Base-by-base conservation (phyloP, 371 early-diverging fungal species). In the Actinomucor elegans region DNA sequence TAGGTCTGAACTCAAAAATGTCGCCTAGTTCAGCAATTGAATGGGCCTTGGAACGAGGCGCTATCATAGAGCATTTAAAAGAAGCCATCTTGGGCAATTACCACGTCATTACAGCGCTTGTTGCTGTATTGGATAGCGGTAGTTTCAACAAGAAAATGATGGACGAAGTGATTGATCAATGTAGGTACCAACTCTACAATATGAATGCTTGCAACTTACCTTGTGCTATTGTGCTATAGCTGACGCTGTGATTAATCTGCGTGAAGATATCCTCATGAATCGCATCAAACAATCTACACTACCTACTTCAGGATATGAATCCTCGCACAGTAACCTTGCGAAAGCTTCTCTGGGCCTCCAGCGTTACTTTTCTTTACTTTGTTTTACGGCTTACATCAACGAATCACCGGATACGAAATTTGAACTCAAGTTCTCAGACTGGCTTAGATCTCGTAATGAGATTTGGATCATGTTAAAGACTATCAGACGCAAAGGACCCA, bases 81-180 rank as follows among this genome's bases (percentile, higher is more conserved):
- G 68, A 71, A 36, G 87, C 86, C 10, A 71, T 87, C 23, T 60
- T 69, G 49, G 88, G 88, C 27, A 84, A 86, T 35, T 88, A 83
- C 40, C 72, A 67, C 15, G 64, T 59, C 23, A 78, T 88, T 34
- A 48, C 63, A 1, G 68, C 76, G 4, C 55, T 88, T 0, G 49
- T 67, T 3, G 68, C 73, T 4, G 72, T 84, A 0, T 36, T 87
- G 7, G 80, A 79, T 11, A 57, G 73, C 33, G 88, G 88, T 0
- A 18, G 55, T 15, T 69, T 66, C 10, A 57, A 61, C 43, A 88
- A 88, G 55, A 61, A 63, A 15, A 31, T 79, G 24, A 33, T 87
- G 47, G 88, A 88, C 55, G 62, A 70, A 32, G 63, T 82, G 8
- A 81, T 88, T 33, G 73, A 86, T 59, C 56, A 64, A 57, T 87